A percentile compares a stretch with the other conserved stretches of the same genome.
phyloP scores from a whole-genome alignment of 768 basidiomycete genomes.

The Hydnum rufescens region DNA sequence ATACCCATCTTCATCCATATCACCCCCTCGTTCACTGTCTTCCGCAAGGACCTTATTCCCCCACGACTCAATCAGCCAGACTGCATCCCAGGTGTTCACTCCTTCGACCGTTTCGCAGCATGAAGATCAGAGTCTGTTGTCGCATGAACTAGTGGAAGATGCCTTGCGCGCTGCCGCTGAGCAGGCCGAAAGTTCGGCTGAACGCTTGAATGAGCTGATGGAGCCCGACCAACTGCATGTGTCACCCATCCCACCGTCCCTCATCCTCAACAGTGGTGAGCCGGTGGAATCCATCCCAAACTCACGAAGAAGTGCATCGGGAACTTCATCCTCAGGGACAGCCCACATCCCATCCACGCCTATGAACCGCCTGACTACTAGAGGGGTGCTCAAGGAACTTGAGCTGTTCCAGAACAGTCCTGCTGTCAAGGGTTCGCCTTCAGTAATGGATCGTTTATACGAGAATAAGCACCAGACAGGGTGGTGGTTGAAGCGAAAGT shows the following conservation, averaged over 20 bases:
- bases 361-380: slow-evolving; percentile 26
- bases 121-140: slow-evolving; percentile 13
- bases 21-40: neutral
- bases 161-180: slow-evolving; percentile 71
- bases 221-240: slow-evolving; percentile 33
- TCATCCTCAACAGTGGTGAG: slow-evolving; percentile 18
- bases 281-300: neutral
- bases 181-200: slow-evolving; percentile 86
- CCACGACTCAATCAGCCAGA: neutral
- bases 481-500: slow-evolving; percentile 71
- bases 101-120: neutral
- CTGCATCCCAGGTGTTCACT: neutral
- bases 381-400: slow-evolving; percentile 27
- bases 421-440: slow-evolving; percentile 33
- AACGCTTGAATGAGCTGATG: slow-evolving; percentile 67
- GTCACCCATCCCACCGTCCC: slow-evolving; percentile 34
- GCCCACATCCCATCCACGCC: slow-evolving; percentile 38
- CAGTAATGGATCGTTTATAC: slow-evolving; percentile 43
- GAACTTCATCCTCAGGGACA: neutral
- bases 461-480: slow-evolving; percentile 47
- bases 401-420: slow-evolving; percentile 61
- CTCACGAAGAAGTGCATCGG: slow-evolving; percentile 9
- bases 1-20: neutral
- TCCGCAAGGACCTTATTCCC: neutral
- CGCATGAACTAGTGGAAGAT: slow-evolving; percentile 50